Evolutionary conservation across 148 eudicot species (phyloP).

Genomic region (Diospyros kaki): DNA sequence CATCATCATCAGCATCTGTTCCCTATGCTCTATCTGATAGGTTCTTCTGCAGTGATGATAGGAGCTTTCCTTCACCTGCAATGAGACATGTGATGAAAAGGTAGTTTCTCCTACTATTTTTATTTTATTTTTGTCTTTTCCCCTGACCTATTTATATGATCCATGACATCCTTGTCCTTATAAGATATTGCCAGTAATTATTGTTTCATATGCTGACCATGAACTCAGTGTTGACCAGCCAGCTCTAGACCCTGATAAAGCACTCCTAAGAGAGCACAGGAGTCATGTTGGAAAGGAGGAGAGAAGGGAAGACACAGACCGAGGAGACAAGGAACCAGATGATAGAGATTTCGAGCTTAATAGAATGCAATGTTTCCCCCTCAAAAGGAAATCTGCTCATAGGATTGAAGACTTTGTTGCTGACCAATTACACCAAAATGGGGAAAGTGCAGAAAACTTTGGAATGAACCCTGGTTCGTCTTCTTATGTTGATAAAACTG

Average conservation of each 20-base stretch:
- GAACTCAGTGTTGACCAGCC: constrained; percentile 23
- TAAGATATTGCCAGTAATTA: constrained; percentile 28
- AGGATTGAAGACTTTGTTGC: constrained; percentile 28
- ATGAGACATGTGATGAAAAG: constrained; percentile 33
- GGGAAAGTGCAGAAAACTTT: constrained; percentile 20
- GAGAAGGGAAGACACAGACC: constrained; percentile 31
- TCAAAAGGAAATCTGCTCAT: constrained; percentile 30
- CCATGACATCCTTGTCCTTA: background rate
- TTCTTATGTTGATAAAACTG: constrained; percentile 26
- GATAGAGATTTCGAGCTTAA: constrained; percentile 32
- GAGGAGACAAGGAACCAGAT: constrained; percentile 30
- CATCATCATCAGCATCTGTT: constrained; percentile 25
- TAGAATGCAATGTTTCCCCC: constrained; percentile 15
- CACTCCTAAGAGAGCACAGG: constrained; percentile 22
- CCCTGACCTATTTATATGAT: background rate
- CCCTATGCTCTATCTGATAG: constrained; percentile 26
- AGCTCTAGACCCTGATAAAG: constrained; percentile 28
- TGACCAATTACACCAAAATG: constrained; percentile 39
- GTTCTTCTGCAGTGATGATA: constrained; percentile 25
- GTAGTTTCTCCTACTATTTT: constrained; percentile 17
- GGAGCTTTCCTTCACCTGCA: constrained; percentile 27
- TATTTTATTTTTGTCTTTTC: background rate
- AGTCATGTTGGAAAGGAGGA: constrained; percentile 27
- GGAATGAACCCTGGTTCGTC: constrained; percentile 16
- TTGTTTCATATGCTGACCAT: constrained; percentile 25